Evolutionary conservation across 805 yeast species (phyloP).

Genomic region (Candida wancherniae): DNA sequence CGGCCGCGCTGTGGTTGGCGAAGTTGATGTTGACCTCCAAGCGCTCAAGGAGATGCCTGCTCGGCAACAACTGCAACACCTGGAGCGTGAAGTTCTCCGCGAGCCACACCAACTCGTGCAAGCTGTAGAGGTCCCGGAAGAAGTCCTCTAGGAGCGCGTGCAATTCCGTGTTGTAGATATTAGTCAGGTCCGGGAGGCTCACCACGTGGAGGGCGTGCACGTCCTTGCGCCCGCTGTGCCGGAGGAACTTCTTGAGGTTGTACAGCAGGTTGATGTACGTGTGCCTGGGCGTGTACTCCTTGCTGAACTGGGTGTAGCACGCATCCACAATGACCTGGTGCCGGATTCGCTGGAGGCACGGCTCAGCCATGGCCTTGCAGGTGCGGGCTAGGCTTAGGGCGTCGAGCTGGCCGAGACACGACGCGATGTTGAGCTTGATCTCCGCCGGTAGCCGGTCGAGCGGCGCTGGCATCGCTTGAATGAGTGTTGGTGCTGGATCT

Average conservation of each 20-base stretch:
- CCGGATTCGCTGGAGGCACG: slow-evolving; percentile 28
- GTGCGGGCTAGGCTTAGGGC: slow-evolving; percentile 7
- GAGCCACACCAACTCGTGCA: slow-evolving; percentile 30
- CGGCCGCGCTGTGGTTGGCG: slow-evolving; percentile 10
- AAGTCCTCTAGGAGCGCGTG: slow-evolving; percentile 22
- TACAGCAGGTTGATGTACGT: slow-evolving; percentile 34
- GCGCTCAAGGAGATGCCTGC: slow-evolving; percentile 19
- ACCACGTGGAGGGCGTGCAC: slow-evolving; percentile 29
- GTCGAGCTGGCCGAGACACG: slow-evolving; percentile 9
- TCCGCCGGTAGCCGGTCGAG: slow-evolving; percentile 9
- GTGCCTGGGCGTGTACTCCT: slow-evolving; percentile 19
- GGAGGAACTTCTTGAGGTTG: slow-evolving; percentile 32
- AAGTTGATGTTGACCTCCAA: slow-evolving; percentile 30
- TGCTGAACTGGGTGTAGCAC: slow-evolving; percentile 30
- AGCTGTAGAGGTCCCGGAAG: slow-evolving; percentile 21
- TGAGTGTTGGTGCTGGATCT: too few relatives aligned
- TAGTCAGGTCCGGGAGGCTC: slow-evolving; percentile 40
- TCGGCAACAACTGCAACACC: slow-evolving; percentile 28
- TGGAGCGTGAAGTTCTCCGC: slow-evolving; percentile 27
- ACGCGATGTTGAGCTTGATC: slow-evolving; percentile 3
- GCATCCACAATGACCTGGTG: slow-evolving; percentile 37
- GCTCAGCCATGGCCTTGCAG: slow-evolving; percentile 2
- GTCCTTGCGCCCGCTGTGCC: neutral
- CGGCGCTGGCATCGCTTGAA: neutral
- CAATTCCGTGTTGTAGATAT: slow-evolving; percentile 30